A percentile compares a stretch with the other conserved stretches of the same genome.
These are phyloP conservation scores for Torrubiella hemipterigena DNA, from an alignment of 2,329 filamentous ascomycete species.

Conservation along the genomic window DNA sequence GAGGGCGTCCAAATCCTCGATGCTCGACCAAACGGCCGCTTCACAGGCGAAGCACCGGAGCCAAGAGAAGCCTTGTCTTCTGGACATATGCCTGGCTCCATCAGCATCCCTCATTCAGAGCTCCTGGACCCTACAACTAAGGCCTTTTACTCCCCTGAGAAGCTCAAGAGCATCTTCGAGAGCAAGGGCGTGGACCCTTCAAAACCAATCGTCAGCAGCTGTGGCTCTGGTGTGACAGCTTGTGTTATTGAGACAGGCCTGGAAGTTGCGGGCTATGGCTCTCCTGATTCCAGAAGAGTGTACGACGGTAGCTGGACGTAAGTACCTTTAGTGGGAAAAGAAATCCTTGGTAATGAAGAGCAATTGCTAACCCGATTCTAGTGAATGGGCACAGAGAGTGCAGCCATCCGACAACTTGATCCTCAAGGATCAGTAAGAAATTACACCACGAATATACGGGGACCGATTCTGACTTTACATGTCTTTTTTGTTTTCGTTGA, in stretches of 20 bases:
- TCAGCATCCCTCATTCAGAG: slow-evolving; percentile 67
- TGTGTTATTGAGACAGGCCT: slow-evolving; percentile 83
- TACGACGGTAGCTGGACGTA: slow-evolving; percentile 99
- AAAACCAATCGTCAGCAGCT: slow-evolving; percentile 76
- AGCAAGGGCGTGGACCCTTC: slow-evolving; percentile 66
- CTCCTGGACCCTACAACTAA: slow-evolving; percentile 78
- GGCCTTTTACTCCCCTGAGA: slow-evolving; percentile 58
- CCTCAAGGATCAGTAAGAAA: slow-evolving; percentile 33
- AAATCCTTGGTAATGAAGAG: background rate
- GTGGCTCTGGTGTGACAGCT: slow-evolving; percentile 89
- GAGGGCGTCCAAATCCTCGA: slow-evolving; percentile 83
- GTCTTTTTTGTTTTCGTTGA: too few species aligned
- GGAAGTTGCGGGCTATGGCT: slow-evolving; percentile 63
- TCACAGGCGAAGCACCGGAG: slow-evolving; percentile 73
- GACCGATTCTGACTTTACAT: too few species aligned
- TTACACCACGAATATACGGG: too few species aligned
- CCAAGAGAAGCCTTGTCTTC: slow-evolving; percentile 76
- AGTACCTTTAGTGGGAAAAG: slow-evolving; percentile 27
- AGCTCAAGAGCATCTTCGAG: slow-evolving; percentile 66
- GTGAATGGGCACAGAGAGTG: slow-evolving; percentile 57
- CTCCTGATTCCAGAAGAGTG: slow-evolving; percentile 54
- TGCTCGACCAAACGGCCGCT: slow-evolving; percentile 69
- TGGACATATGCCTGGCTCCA: slow-evolving; percentile 83
- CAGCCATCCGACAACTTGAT: slow-evolving; percentile 51
- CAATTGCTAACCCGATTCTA: slow-evolving; percentile 20